Conservation (phyloP, 208 protist species). For the Leishmania amazonensis region DNA sequence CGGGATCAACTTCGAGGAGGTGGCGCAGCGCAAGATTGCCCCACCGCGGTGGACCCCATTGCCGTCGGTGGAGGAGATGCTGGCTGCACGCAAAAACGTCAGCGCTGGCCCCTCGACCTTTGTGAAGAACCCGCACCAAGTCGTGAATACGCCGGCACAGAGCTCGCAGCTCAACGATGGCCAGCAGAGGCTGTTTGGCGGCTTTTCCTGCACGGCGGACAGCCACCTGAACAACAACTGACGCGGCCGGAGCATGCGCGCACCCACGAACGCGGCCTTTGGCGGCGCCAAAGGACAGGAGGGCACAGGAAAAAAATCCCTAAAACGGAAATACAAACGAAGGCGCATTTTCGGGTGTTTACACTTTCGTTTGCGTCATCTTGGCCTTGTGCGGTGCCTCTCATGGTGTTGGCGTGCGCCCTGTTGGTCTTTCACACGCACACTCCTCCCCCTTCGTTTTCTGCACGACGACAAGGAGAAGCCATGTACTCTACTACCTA, state of each 20-base stretch:
- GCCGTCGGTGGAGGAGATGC: constrained; percentile 81
- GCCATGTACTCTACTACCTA: not conserved
- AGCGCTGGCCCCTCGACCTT: constrained; percentile 14
- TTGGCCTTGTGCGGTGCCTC: not conserved
- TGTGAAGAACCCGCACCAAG: constrained; percentile 66
- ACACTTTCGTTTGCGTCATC: not conserved
- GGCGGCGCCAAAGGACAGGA: not conserved
- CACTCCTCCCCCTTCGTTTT: not conserved
- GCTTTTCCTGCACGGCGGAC: constrained; percentile 91
- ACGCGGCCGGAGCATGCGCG: not conserved
- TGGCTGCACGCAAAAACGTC: constrained; percentile 53
- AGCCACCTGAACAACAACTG: constrained; percentile 63
- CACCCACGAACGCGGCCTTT: not conserved
- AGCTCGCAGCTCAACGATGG: constrained; percentile 76
- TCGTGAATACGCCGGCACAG: constrained; percentile 88
- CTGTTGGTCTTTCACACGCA: not conserved
- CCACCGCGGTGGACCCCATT: constrained; percentile 88
- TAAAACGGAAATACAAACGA: too few species aligned
- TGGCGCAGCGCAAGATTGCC: constrained; percentile 81
- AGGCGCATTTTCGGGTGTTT: not conserved
- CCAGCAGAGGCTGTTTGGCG: constrained; percentile 91
- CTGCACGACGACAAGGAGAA: not conserved
- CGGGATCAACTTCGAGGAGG: constrained; percentile 90
- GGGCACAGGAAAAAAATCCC: not conserved
- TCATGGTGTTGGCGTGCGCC: not conserved